Evolutionary conservation across 2,329 filamentous ascomycete species (phyloP).

Genomic region (Aspergillus terreus): DNA sequence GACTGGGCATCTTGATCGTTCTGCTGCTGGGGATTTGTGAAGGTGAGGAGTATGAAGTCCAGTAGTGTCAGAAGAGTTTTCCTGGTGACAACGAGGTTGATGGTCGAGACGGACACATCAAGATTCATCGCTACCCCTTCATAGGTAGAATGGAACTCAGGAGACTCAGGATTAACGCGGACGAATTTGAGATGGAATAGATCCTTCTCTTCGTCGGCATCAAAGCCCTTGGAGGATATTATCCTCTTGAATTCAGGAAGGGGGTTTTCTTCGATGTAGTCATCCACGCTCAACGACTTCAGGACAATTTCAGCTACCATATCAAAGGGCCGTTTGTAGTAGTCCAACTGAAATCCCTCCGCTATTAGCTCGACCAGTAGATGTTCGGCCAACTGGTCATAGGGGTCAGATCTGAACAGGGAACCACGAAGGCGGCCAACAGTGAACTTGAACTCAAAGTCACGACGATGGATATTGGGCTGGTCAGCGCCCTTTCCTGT

Average conservation of each 20-base stretch:
- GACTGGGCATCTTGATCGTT: slow-evolving; percentile 29
- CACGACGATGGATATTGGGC: slow-evolving; percentile 76
- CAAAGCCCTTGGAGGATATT: slow-evolving; percentile 79
- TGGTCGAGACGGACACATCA: slow-evolving; percentile 85
- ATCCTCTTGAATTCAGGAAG: slow-evolving; percentile 93
- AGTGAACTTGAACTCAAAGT: slow-evolving; percentile 94
- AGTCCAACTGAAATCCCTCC: slow-evolving; percentile 80
- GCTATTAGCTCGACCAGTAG: slow-evolving; percentile 88
- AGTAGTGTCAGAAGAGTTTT: slow-evolving; percentile 87
- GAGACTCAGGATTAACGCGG: slow-evolving; percentile 83
- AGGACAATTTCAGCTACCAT: slow-evolving; percentile 91
- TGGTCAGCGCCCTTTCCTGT: slow-evolving; percentile 40
- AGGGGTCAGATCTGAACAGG: slow-evolving; percentile 79
- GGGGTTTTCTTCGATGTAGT: slow-evolving; percentile 85
- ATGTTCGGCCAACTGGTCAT: slow-evolving; percentile 70
- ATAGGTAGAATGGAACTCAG: slow-evolving; percentile 87
- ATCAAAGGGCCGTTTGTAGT: slow-evolving; percentile 84
- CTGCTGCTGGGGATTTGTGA: slow-evolving; percentile 63
- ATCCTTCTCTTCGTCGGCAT: slow-evolving; percentile 68
- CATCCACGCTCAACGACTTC: slow-evolving; percentile 81
- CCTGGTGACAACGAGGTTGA: slow-evolving; percentile 91
- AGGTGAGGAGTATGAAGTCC: slow-evolving; percentile 91
- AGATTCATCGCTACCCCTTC: slow-evolving; percentile 93
- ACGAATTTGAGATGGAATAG: slow-evolving; percentile 86
- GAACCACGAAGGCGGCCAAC: slow-evolving; percentile 93